Base-by-base conservation (phyloP, 2,329 filamentous ascomycete genomes). In the Coniochaeta sp. region DNA sequence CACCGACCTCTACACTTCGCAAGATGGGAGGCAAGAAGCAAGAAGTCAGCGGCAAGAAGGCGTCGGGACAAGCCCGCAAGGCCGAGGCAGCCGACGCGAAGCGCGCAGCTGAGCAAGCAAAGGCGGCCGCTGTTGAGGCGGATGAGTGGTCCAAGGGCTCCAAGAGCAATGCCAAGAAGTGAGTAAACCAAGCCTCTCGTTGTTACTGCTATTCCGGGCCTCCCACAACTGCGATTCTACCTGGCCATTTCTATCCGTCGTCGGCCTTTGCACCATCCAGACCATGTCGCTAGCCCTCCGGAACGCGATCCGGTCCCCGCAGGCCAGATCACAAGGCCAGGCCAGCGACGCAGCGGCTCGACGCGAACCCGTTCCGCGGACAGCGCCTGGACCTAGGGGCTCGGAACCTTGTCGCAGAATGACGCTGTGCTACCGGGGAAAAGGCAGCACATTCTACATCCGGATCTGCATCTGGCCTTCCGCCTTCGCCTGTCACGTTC, bases 151-250 rank as follows among this genome's bases (percentile, higher is more conserved):
- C 77, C 10, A 90, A 94, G 71, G 94, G 94, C 35, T 69, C 89
- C 51, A 99, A 97, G 75, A 86, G 79, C 60, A 89, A 74, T 62
- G 75, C 85, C 38, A 99, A 96, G 75, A 95, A 95, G 91, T 96
- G 72, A 69, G 83, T 75, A 20, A 31, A 27, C 48, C 51, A 12
- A 6, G 9, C 30, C 14, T 32, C 8, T 14, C 30, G 9, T 32
- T 32, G 30, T 32, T n/a, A n/a, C n/a, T n/a, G n/a, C n/a, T n/a
- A n/a, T n/a, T n/a, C n/a, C n/a, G n/a, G n/a, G n/a, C n/a, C n/a
- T n/a, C n/a, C n/a, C n/a, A n/a, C n/a, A n/a, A n/a, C n/a, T n/a
- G n/a, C n/a, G n/a, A n/a, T n/a, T n/a, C n/a, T n/a, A n/a, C n/a
- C n/a, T n/a, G n/a, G n/a, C n/a, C n/a, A n/a, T n/a, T n/a, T n/a